These are phyloP conservation scores for Phytopythium boreale DNA, from an alignment of 352 stramenopile species.

Conservation along the genomic window DNA sequence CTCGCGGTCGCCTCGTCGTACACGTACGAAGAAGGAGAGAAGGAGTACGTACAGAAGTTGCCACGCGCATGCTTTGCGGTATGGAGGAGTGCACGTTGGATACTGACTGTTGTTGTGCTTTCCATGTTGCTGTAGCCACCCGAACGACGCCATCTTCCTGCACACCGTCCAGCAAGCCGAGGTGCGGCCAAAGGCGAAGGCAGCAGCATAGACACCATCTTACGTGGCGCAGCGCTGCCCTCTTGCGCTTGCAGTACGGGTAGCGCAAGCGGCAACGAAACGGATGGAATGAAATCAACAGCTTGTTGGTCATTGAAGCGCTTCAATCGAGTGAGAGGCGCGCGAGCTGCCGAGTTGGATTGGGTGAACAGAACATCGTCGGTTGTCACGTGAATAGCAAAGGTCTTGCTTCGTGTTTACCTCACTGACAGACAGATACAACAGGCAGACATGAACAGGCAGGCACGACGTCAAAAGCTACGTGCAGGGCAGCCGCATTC, in stretches of 20 bases:
- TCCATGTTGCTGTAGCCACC: constrained; percentile 56
- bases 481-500: not conserved
- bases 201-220: constrained; percentile 7
- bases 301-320: too few relatives aligned
- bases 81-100: not conserved
- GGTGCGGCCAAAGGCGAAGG: constrained; percentile 78
- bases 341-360: not conserved
- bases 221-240: too few relatives aligned
- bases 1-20: constrained; percentile 95
- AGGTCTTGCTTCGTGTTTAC: not conserved
- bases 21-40: constrained; percentile 97
- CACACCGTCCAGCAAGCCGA: constrained; percentile 87
- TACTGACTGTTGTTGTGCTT: constrained; percentile 4
- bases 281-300: not conserved
- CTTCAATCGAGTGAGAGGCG: not conserved
- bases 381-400: not conserved
- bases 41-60: constrained; percentile 67
- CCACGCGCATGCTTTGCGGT: not conserved
- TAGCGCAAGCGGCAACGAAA: not conserved
- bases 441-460: not conserved
- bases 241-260: not conserved
- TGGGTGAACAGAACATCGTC: not conserved
- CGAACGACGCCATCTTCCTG: constrained; percentile 93
- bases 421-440: not conserved
- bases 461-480: not conserved